phyloP scores from a whole-genome alignment of 805 yeast genomes.

The Candida rishiriensis region DNA sequence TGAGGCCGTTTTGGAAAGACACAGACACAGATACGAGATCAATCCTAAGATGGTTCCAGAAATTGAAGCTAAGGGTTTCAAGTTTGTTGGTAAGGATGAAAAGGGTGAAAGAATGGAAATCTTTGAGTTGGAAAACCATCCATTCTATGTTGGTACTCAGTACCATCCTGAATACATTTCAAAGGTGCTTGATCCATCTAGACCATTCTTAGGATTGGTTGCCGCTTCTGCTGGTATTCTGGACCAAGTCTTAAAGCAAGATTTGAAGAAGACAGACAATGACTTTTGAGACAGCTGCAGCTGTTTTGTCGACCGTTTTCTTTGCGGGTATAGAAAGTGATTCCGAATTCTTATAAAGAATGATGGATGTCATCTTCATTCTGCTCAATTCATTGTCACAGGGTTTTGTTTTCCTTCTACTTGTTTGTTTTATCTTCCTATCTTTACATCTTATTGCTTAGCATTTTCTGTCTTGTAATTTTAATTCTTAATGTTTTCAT shows the following conservation, averaged over 20 bases:
- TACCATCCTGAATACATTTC: slow-evolving; percentile 98
- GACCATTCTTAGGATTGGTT: slow-evolving; percentile 92
- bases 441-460: background rate
- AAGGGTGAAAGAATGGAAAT: slow-evolving; percentile 89
- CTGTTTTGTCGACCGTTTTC: background rate
- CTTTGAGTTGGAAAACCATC: slow-evolving; percentile 79
- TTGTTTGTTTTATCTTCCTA: background rate
- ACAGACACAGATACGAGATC: slow-evolving; percentile 97
- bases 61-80: slow-evolving; percentile 75
- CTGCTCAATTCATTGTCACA: too few species aligned
- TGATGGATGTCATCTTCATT: too few species aligned
- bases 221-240: slow-evolving; percentile 90
- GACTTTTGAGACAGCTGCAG: slow-evolving; percentile 23
- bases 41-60: slow-evolving; percentile 74
- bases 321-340: too few species aligned
- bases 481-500: background rate
- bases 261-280: slow-evolving; percentile 25
- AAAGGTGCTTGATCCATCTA: slow-evolving; percentile 93
- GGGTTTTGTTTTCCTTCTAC: background rate
- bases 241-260: slow-evolving; percentile 53
- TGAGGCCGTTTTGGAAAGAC: slow-evolving; percentile 79
- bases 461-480: background rate
- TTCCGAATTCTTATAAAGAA: too few species aligned
- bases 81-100: slow-evolving; percentile 93
- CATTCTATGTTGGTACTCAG: slow-evolving; percentile 92